Percentiles rank a stretch among this genome's conserved stretches.
Conservation (phyloP, 2,329 filamentous ascomycete genomes). For the Neonectria sp. region DNA sequence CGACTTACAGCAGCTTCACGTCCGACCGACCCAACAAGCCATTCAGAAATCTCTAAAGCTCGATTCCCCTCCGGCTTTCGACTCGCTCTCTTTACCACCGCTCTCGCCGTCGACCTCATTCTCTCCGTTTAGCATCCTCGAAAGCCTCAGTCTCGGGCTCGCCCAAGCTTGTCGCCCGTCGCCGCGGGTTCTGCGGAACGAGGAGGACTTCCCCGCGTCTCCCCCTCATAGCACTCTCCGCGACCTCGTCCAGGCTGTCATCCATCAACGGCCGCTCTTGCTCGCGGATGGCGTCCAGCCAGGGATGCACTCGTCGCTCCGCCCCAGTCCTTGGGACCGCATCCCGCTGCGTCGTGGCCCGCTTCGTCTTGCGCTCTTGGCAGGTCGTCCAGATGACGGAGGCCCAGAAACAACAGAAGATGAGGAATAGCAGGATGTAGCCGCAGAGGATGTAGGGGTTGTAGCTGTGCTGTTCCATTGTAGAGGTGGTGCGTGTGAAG, state of each 20-base stretch:
- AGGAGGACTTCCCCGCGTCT: too few relatives aligned
- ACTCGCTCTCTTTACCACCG: too few relatives aligned
- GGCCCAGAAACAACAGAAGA: slow-evolving; percentile 16
- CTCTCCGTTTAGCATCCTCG: too few relatives aligned
- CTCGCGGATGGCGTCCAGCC: slow-evolving; percentile 17
- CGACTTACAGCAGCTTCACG: background rate
- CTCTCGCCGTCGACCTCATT: too few relatives aligned
- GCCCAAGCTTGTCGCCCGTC: too few relatives aligned
- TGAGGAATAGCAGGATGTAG: slow-evolving; percentile 11
- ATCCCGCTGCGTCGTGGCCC: background rate
- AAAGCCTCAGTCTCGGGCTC: too few relatives aligned
- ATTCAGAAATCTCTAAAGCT: background rate
- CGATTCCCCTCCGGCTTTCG: too few relatives aligned
- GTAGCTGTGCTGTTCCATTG: slow-evolving; percentile 2
- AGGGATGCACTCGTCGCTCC: slow-evolving; percentile 5
- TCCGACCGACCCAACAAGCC: background rate
- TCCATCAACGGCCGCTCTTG: background rate
- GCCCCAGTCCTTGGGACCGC: background rate
- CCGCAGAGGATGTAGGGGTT: slow-evolving; percentile 12
- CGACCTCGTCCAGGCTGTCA: background rate
- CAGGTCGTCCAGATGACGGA: slow-evolving; percentile 4
- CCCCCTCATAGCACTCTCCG: background rate
- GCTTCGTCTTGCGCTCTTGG: background rate
- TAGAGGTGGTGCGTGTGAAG: background rate
- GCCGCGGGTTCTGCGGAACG: too few relatives aligned